phyloP scores from a whole-genome alignment of 2,329 filamentous ascomycete species.

The Cordyceps tenuipes region DNA sequence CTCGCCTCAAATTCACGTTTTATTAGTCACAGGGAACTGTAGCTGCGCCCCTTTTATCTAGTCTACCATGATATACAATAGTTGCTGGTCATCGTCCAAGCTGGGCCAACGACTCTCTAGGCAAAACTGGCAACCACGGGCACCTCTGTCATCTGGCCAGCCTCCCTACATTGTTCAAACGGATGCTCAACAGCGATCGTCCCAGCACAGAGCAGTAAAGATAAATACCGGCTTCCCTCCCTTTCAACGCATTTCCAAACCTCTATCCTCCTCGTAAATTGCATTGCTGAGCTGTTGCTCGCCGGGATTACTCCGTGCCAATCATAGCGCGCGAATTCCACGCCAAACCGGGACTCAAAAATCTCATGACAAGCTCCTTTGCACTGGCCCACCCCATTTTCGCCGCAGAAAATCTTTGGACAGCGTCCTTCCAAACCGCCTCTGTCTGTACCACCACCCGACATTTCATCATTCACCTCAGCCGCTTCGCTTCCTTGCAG shows the following conservation, averaged over 20 bases:
- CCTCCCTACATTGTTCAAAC: background rate
- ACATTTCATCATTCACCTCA: background rate
- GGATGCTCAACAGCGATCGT: background rate
- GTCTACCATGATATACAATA: too few relatives aligned
- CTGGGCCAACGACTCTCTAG: too few relatives aligned
- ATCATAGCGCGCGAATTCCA: conserved; percentile 13
- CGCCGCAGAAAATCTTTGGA: conserved; percentile 2
- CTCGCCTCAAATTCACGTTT: too few relatives aligned
- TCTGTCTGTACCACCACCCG: background rate
- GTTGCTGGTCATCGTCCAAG: too few relatives aligned
- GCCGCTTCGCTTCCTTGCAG: background rate
- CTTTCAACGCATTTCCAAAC: background rate
- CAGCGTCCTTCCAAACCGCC: background rate
- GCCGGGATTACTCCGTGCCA: conserved; percentile 13
- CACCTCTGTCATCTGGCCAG: too few relatives aligned
- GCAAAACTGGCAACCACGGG: too few relatives aligned
- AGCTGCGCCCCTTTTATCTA: too few relatives aligned
- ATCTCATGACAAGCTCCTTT: conserved; percentile 13
- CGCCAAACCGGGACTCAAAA: conserved; percentile 9
- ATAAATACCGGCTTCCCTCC: background rate
- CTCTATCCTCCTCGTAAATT: background rate
- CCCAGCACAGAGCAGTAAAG: background rate
- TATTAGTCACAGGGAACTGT: too few relatives aligned
- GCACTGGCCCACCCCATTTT: conserved; percentile 7
- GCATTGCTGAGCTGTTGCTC: background rate